Conservation (phyloP, 2,329 filamentous ascomycete species). For the Aspergillus ochraceoroseus region DNA sequence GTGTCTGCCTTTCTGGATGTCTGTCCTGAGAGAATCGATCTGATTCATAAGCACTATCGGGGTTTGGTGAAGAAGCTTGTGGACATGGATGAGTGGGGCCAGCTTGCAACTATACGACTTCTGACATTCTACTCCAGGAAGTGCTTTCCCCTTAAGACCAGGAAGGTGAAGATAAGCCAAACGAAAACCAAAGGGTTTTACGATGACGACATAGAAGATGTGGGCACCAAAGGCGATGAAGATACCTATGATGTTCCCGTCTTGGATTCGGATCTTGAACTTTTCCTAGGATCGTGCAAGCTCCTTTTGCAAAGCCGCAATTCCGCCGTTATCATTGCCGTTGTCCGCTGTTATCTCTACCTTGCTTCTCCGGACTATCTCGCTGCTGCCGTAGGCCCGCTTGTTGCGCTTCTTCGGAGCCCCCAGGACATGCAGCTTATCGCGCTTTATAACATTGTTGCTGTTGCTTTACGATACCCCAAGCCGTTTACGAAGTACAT, state of each 20-base stretch:
- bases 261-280: slow-evolving; percentile 73
- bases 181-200: slow-evolving; percentile 70
- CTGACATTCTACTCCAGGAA: slow-evolving; percentile 79
- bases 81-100: slow-evolving; percentile 99
- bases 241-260: slow-evolving; percentile 54
- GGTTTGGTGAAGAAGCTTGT: slow-evolving; percentile 81
- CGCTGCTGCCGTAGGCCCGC: slow-evolving; percentile 68
- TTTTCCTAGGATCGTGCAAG: slow-evolving; percentile 73
- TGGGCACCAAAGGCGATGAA: slow-evolving; percentile 44
- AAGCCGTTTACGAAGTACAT: slow-evolving; percentile 80
- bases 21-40: slow-evolving; percentile 78
- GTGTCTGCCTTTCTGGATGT: slow-evolving; percentile 84
- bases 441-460: slow-evolving; percentile 88
- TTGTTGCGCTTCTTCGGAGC: slow-evolving; percentile 78
- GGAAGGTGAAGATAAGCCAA: slow-evolving; percentile 49
- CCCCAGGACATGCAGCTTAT: slow-evolving; percentile 84
- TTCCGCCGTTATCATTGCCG: slow-evolving; percentile 83
- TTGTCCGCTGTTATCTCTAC: slow-evolving; percentile 77
- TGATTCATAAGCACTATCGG: slow-evolving; percentile 88
- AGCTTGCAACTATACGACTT: slow-evolving; percentile 74
- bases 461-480: slow-evolving; percentile 74
- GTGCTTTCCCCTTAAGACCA: slow-evolving; percentile 72
- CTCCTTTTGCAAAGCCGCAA: slow-evolving; percentile 90
- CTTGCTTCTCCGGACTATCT: slow-evolving; percentile 76
- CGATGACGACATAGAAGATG: slow-evolving; percentile 57